Conservation (phyloP, 495 filamentous ascomycete genomes). For the Mycothermus thermophilus region DNA sequence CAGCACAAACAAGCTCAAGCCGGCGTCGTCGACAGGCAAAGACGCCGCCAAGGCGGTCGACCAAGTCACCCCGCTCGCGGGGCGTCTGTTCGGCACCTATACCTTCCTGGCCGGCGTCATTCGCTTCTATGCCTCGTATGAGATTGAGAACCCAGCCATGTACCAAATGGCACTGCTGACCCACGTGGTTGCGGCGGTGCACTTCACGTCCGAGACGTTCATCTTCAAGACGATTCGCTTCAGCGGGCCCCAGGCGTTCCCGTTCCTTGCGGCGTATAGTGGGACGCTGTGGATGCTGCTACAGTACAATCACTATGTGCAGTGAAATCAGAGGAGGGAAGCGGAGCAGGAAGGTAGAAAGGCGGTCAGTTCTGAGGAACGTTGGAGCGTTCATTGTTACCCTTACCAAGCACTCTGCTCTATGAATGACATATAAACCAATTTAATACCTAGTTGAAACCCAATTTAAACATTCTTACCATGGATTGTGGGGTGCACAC, state of each 20-base stretch:
- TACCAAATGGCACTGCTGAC: conserved; percentile 74
- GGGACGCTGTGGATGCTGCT: conserved; percentile 71
- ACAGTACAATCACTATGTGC: conserved; percentile 54
- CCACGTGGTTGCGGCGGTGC: conserved; percentile 61
- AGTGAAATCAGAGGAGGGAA: too few relatives aligned
- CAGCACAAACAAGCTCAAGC: conserved; percentile 29
- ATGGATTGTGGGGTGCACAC: too few relatives aligned
- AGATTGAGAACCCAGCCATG: conserved; percentile 52
- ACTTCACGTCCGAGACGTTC: conserved; percentile 74
- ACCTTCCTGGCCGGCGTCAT: conserved; percentile 64
- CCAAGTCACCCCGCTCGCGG: conserved; percentile 56
- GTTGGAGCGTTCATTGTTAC: too few relatives aligned
- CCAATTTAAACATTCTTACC: too few relatives aligned
- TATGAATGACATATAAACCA: too few relatives aligned
- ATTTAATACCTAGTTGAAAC: too few relatives aligned
- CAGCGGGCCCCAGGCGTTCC: conserved; percentile 53
- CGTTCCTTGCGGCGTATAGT: conserved; percentile 54
- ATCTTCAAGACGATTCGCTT: conserved; percentile 58
- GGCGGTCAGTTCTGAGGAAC: too few relatives aligned
- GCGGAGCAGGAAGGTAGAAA: too few relatives aligned
- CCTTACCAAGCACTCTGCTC: too few relatives aligned
- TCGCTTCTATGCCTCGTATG: conserved; percentile 73
- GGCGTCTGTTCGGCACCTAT: conserved; percentile 85
- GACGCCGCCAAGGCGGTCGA: conserved; percentile 33
- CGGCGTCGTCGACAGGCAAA: conserved; percentile 33